These are phyloP conservation scores for Fusarium lyarnte DNA, from an alignment of 2,329 filamentous ascomycete genomes.

Conservation along the genomic window DNA sequence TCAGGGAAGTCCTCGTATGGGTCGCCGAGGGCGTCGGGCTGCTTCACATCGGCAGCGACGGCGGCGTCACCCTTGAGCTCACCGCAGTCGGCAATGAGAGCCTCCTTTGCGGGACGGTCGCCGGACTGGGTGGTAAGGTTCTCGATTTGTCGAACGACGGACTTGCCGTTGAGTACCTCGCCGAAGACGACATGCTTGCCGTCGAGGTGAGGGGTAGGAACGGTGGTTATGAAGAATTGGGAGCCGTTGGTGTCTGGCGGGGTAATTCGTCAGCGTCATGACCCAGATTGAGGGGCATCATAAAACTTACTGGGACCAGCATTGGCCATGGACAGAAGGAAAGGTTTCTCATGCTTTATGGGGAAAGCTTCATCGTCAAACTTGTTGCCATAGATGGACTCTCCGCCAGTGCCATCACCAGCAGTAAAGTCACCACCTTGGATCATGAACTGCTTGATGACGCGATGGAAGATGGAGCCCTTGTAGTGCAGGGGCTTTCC, in stretches of 20 bases:
- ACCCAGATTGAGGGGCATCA: neutral
- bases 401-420: conserved; percentile 93
- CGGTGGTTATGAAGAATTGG: conserved; percentile 98
- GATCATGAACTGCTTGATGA: conserved; percentile 99
- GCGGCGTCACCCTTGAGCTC: conserved; percentile 80
- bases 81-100: conserved; percentile 83
- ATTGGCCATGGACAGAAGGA: conserved; percentile 97
- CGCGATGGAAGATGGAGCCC: conserved; percentile 90
- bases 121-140: conserved; percentile 76
- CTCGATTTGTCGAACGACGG: conserved; percentile 88
- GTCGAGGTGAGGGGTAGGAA: conserved; percentile 93
- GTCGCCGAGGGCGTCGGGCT: conserved; percentile 84
- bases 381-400: conserved; percentile 97
- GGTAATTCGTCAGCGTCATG: conserved; percentile 22
- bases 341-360: conserved; percentile 89
- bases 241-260: conserved; percentile 86
- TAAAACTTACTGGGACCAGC: conserved; percentile 79
- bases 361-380: conserved; percentile 98
- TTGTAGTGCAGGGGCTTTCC: conserved; percentile 94
- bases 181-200: conserved; percentile 98
- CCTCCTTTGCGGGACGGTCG: conserved; percentile 82
- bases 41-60: conserved; percentile 71
- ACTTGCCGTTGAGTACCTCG: conserved; percentile 92
- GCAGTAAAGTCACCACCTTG: conserved; percentile 93
- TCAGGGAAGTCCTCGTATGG: conserved; percentile 96